These are phyloP conservation scores for Trichocladium antarcticum DNA, from an alignment of 495 filamentous ascomycete species.

Conservation along the genomic window DNA sequence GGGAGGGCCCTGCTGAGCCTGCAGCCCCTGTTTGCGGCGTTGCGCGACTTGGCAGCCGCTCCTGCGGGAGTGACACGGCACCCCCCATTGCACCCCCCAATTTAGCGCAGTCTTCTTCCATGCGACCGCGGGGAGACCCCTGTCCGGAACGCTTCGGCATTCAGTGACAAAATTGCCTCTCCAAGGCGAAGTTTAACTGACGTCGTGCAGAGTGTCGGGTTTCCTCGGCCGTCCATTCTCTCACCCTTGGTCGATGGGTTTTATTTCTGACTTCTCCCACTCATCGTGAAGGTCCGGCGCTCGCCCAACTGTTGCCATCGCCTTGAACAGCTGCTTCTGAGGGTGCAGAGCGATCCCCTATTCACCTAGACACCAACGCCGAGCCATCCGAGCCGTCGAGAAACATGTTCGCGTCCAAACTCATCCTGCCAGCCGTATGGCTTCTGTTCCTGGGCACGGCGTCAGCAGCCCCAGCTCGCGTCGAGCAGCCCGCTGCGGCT, in stretches of 20 bases:
- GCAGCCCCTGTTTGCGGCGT: no score
- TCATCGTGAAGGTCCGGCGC: not conserved
- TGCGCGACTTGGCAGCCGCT: no score
- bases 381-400: not conserved
- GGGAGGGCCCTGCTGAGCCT: no score
- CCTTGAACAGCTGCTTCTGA: not conserved
- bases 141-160: not conserved
- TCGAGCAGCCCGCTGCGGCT: no score
- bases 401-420: constrained; percentile 5
- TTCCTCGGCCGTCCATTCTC: not conserved
- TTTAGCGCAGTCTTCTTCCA: no score
- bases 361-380: not conserved
- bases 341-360: not conserved
- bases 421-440: constrained; percentile 10
- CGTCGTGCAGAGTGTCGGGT: not conserved
- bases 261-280: not conserved
- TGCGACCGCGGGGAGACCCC: no score
- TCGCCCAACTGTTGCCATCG: not conserved
- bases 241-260: not conserved
- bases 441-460: constrained; percentile 13
- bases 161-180: constrained; percentile 3
- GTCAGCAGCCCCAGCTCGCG: constrained; percentile 2
- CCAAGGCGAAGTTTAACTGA: constrained; percentile 1
- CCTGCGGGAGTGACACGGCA: no score
- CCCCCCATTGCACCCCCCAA: no score